Percentiles rank a stretch among this genome's conserved stretches.
These are phyloP conservation scores for Candida qinlingensis DNA, from an alignment of 805 yeast species.

Conservation along the genomic window DNA sequence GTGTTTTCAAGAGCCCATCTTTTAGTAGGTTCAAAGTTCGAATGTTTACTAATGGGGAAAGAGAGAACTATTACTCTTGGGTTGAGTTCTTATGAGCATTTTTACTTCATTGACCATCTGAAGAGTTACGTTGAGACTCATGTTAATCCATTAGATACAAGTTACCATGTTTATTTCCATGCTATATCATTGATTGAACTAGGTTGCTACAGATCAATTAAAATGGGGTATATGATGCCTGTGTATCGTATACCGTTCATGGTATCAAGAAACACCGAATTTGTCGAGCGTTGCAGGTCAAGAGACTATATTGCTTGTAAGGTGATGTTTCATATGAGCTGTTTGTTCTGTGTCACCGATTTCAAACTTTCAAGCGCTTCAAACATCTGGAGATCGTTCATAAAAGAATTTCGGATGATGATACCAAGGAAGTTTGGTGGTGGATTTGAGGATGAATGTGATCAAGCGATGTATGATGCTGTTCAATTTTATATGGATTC, in stretches of 20 bases:
- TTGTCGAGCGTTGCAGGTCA: conserved; percentile 5
- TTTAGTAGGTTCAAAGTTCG: conserved; percentile 9
- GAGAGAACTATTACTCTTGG: background rate
- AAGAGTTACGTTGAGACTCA: background rate
- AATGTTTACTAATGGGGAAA: conserved; percentile 10
- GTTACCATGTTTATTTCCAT: background rate
- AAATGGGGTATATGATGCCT: conserved; percentile 17
- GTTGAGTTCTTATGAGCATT: no score
- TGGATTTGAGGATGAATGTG: background rate
- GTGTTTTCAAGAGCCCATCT: conserved; percentile 3
- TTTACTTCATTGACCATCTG: background rate
- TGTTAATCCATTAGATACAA: background rate
- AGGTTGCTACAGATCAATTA: conserved; percentile 13
- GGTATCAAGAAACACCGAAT: conserved; percentile 4
- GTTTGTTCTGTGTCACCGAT: conserved; percentile 14
- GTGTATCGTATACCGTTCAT: conserved; percentile 10
- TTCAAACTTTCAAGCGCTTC: conserved; percentile 15
- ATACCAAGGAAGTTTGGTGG: background rate
- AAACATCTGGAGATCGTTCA: conserved; percentile 11
- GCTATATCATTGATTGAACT: conserved; percentile 11
- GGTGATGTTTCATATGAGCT: conserved; percentile 14
- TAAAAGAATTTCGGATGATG: background rate
- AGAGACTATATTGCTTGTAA: conserved; percentile 17
- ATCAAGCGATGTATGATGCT: background rate
- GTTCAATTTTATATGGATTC: no score